phyloP scores from a whole-genome alignment of 169 alveolate species.

The Babesia divergens region DNA sequence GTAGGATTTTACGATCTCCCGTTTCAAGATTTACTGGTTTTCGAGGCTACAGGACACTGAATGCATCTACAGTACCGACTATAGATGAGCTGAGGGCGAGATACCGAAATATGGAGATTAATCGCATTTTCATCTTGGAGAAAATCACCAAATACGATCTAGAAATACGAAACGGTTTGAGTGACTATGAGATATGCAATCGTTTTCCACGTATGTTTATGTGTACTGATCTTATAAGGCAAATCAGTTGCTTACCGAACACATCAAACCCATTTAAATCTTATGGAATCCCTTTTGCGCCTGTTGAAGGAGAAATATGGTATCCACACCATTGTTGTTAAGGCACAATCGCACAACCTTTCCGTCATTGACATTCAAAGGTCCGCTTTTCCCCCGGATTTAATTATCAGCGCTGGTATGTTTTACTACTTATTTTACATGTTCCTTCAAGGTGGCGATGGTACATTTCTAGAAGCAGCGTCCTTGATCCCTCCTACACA shows the following conservation, averaged over 20 bases:
- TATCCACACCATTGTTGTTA: slow-evolving; percentile 31
- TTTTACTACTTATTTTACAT: too few relatives aligned
- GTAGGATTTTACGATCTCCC: background rate
- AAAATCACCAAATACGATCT: slow-evolving; percentile 60
- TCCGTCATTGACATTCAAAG: slow-evolving; percentile 18
- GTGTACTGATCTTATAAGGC: too few relatives aligned
- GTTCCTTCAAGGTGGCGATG: slow-evolving; percentile 72
- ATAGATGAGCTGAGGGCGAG: slow-evolving; percentile 4
- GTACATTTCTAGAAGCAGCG: slow-evolving; percentile 80
- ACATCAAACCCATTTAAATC: slow-evolving; percentile 39
- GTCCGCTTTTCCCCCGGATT: slow-evolving; percentile 44
- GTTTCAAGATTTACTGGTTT: background rate
- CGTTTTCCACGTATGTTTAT: slow-evolving; percentile 56
- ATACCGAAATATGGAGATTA: slow-evolving; percentile 27
- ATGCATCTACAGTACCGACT: background rate
- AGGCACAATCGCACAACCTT: slow-evolving; percentile 55
- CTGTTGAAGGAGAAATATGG: slow-evolving; percentile 28
- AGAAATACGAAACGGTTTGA: slow-evolving; percentile 47
- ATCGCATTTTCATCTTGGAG: slow-evolving; percentile 35
- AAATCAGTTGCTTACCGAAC: slow-evolving; percentile 60
- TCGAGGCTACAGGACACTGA: background rate
- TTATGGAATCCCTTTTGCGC: slow-evolving; percentile 43
- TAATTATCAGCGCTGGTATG: slow-evolving; percentile 58
- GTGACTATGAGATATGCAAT: slow-evolving; percentile 30
- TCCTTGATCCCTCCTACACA: slow-evolving; percentile 68